Conservation (phyloP, 129 eudicot species). For the Escallonia rubra region DNA sequence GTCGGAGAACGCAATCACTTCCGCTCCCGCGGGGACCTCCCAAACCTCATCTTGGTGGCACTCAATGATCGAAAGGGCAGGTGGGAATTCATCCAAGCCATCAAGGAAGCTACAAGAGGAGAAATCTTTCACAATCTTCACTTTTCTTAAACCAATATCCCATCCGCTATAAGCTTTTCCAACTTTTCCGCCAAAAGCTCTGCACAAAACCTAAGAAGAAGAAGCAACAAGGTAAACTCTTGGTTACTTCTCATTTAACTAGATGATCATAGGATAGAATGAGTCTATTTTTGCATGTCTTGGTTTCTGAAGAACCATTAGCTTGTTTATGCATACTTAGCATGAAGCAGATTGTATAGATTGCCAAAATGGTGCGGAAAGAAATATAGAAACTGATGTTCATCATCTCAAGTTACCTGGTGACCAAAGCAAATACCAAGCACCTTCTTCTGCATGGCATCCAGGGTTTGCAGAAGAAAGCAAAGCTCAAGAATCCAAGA, state of each 20-base stretch:
- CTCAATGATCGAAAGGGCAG: slow-evolving; percentile 58
- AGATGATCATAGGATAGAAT: too few relatives aligned
- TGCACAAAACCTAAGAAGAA: slow-evolving; percentile 50
- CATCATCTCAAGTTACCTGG: slow-evolving; percentile 35
- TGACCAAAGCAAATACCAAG: slow-evolving; percentile 96
- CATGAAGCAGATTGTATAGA: too few relatives aligned
- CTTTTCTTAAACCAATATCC: slow-evolving; percentile 75
- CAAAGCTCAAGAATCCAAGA: slow-evolving; percentile 69
- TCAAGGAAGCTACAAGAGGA: slow-evolving; percentile 25
- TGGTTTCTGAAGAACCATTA: too few relatives aligned
- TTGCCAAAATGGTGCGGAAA: too few relatives aligned
- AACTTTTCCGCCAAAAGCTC: slow-evolving; percentile 86
- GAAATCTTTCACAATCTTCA: slow-evolving; percentile 38
- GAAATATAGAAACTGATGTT: too few relatives aligned
- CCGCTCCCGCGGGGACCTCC: slow-evolving; percentile 62
- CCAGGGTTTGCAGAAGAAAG: slow-evolving; percentile 50
- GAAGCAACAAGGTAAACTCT: not conserved
- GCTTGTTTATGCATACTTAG: too few relatives aligned
- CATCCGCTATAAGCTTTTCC: slow-evolving; percentile 65
- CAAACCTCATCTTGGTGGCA: slow-evolving; percentile 89
- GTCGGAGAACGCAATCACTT: slow-evolving; percentile 59
- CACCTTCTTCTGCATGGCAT: slow-evolving; percentile 64
- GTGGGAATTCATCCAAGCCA: slow-evolving; percentile 32
- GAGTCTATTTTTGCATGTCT: too few relatives aligned
- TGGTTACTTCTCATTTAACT: too few relatives aligned